phyloP scores from a whole-genome alignment of 352 stramenopile genomes.

The Globisporangium perplexum region DNA sequence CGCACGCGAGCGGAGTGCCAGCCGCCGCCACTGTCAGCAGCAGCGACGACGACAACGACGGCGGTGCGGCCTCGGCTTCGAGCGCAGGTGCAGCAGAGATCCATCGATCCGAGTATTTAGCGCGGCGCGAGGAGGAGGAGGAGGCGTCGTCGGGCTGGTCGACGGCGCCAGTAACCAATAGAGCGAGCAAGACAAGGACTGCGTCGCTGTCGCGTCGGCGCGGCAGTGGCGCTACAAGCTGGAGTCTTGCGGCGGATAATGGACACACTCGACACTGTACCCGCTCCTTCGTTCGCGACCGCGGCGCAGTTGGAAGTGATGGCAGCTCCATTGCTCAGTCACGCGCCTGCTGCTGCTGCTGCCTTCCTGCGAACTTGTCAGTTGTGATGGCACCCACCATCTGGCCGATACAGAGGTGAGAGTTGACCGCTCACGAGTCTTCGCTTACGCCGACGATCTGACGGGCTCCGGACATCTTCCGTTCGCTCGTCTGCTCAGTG shows the following conservation, averaged over 20 bases:
- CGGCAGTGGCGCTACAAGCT: too few species aligned
- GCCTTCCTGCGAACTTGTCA: neutral
- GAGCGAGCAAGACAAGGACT: slow-evolving; percentile 2
- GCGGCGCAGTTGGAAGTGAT: too few species aligned
- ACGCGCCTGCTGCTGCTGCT: neutral
- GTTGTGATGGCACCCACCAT: neutral
- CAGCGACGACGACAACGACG: neutral
- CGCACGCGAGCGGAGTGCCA: too few species aligned
- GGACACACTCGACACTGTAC: too few species aligned
- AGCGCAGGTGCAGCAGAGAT: neutral
- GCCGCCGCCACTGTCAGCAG: neutral
- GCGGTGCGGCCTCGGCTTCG: too few species aligned
- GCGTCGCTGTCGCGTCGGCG: too few species aligned
- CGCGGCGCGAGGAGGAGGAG: slow-evolving; percentile 9
- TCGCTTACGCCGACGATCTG: too few species aligned
- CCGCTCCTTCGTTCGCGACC: too few species aligned
- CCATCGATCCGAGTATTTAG: slow-evolving; percentile 14
- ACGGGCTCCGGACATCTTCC: neutral
- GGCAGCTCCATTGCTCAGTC: neutral
- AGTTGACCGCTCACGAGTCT: neutral
- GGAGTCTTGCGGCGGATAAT: too few species aligned
- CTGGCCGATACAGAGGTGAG: neutral
- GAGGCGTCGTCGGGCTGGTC: neutral
- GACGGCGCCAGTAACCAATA: slow-evolving; percentile 8
- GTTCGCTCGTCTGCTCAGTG: neutral